Conservation (phyloP, 805 yeast species). For the Yarrowia keelungensis region DNA sequence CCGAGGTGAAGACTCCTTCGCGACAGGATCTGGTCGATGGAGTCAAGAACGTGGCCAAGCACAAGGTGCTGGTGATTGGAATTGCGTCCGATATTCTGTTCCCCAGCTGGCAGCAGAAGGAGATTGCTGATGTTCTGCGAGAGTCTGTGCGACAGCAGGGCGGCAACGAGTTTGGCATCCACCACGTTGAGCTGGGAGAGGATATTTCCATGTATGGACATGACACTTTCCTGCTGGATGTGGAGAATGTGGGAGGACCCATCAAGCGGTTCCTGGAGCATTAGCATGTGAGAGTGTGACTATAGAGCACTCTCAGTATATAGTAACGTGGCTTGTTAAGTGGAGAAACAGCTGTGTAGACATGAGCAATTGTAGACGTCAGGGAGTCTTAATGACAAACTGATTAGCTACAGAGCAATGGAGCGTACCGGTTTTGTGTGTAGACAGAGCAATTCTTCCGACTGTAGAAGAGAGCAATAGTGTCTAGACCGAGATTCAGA, state of each 20-base stretch:
- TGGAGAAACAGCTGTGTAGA: no score
- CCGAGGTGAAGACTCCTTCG: conserved; percentile 57
- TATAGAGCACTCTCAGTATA: conserved; percentile 23
- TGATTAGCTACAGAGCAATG: no score
- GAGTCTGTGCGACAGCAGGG: conserved; percentile 49
- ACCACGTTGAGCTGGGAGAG: conserved; percentile 76
- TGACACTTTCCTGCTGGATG: conserved; percentile 83
- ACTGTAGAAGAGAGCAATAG: no score
- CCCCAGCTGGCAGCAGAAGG: conserved; percentile 95
- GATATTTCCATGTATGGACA: conserved; percentile 87
- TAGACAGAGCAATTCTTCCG: no score
- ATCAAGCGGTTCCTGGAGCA: conserved; percentile 65
- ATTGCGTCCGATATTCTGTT: conserved; percentile 92
- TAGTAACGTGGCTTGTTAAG: background rate
- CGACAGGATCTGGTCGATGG: conserved; percentile 70
- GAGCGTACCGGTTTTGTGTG: no score
- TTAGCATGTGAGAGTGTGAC: conserved; percentile 7
- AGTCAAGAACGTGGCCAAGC: conserved; percentile 64
- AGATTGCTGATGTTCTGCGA: conserved; percentile 67
- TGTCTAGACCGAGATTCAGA: no score
- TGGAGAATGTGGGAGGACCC: conserved; percentile 81
- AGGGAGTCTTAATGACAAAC: no score
- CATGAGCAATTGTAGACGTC: background rate
- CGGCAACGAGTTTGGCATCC: conserved; percentile 53
- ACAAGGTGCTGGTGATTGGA: conserved; percentile 79